Base-by-base conservation (phyloP, 768 basidiomycete species). In the Tricholoma sp. region DNA sequence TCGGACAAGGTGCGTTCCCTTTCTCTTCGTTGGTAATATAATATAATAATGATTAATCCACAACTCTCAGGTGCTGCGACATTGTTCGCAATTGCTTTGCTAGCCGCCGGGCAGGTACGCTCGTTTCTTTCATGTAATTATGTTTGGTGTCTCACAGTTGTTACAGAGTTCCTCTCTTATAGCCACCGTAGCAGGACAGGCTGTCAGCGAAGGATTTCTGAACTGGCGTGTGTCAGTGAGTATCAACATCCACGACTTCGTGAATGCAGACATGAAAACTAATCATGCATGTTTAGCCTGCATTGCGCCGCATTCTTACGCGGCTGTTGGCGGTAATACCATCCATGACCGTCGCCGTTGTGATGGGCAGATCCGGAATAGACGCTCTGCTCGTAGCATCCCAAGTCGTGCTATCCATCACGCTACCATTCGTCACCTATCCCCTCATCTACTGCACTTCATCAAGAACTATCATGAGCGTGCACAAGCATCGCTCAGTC, bases 151-250 rank as follows among this genome's bases (percentile, higher is more conserved):
- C 53, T 46, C 29, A 55, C 31, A 35, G 21, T 45, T 27, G 52
- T 43, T n/a, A 16, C 52, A 82, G 78, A 90, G 90, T 61, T 90
- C 95, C 0, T 89, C 88, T 7, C 81, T 97, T 51, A 88, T 96
- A 3, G 94, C 91, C 9, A 97, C 93, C 0, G 80, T 96, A 11
- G 88, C 91, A 0, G 94, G 94, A 0, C 94, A 97, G 71, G 87
- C 91, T 19, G 87, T 98, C 37, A 86, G 85, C 0, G 94, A 97
- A 71, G 94, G 94, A 0, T 94, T 94, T 71, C 78, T 96, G 54
- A 83, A 82, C 53, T 96, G 93, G 93, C 80, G 83, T 47, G 81
- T 92, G 34, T 89, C 90, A 61, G 88, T 89, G 65, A 59, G 76
- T 66, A 31, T 47, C 66, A 27, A 21, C 11, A 39, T 46, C 61